These are phyloP conservation scores for Gymnopilus dilepis DNA, from an alignment of 768 basidiomycete species.

Conservation along the genomic window DNA sequence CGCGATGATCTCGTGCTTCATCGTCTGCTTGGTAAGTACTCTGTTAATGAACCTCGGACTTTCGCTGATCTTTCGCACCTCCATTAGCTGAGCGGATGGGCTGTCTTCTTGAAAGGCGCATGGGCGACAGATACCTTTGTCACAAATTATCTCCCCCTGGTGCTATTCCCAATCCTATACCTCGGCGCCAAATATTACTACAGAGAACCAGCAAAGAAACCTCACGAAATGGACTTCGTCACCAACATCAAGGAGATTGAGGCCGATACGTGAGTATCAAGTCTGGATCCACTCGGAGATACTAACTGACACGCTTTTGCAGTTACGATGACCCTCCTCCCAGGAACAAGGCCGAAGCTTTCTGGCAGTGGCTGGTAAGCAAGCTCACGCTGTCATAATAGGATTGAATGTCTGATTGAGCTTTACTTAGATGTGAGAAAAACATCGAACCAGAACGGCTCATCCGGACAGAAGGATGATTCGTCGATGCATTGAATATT, in stretches of 20 bases:
- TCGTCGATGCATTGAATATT: not conserved
- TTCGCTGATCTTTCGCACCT: not conserved
- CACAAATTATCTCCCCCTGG: conserved; percentile 79
- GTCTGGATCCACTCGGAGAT: not conserved
- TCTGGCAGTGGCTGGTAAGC: conserved; percentile 85
- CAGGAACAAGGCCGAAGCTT: conserved; percentile 64
- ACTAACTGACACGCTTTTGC: not conserved
- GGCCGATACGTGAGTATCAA: conserved; percentile 54
- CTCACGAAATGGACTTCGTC: conserved; percentile 86
- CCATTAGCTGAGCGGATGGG: conserved; percentile 50
- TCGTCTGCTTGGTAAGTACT: conserved; percentile 67
- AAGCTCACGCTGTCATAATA: not conserved
- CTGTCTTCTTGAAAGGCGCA: conserved; percentile 43
- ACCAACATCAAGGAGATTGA: conserved; percentile 72
- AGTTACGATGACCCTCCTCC: conserved; percentile 76
- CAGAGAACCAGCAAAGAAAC: conserved; percentile 47
- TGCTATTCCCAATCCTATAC: conserved; percentile 81
- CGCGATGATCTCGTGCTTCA: conserved; percentile 41
- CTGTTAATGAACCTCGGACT: not conserved
- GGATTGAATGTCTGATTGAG: not conserved
- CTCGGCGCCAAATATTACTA: conserved; percentile 58
- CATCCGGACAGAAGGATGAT: not conserved
- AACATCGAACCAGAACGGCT: not conserved
- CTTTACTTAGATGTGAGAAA: conserved; percentile 21
- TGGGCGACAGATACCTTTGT: conserved; percentile 72